Evolutionary conservation across 83 land plant species (phyloP), one percentile per base, ranked within the genome.

Genomic region (Picea engelmannii): DNA sequence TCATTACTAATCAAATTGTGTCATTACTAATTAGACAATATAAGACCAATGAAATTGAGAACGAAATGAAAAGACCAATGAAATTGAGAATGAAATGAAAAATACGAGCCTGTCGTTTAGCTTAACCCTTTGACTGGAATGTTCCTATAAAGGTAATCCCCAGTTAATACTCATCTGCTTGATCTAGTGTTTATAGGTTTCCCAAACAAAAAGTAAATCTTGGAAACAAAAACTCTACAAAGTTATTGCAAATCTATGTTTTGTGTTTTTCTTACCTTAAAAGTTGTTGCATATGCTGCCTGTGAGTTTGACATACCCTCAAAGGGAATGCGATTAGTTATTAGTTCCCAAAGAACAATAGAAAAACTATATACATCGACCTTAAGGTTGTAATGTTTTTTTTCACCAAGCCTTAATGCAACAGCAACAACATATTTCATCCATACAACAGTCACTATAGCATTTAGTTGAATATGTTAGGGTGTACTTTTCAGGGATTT

Each of bases 241-340:
- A 17, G n/a, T 0, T 5, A 31, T 76, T 55, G 27, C 80, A 79
- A 59, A 60, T 70, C 10, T 35, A 18, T 16, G 75, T 35, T 42
- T 6, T 6, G 11, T 42, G 16, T 40, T n/a, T 6, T 70, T 47
- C 7, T 31, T 70, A 77, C 89, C 95, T 92, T 94, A 84, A 94
- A 92, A 80, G 95, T 93, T 68, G 93, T 93, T 68, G 93, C 96
- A 42, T 47, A 42, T 42, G 47, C 7, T 42, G 6, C 47, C 47
- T 42, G 7, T 42, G 2, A 35, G 38, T 35, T 35, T 35, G 38
- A 35, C 38, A 35, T 35, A 35, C 38, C 38, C 38, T 35, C 38
- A 35, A 35, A 35, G 38, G 38, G 38, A 2, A 35, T 2, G 38
- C 3, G 38, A 2, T 35, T 35, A 35, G 38, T 35, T 35, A 35